A percentile compares a stretch with the other conserved stretches of the same genome.
phyloP scores from a whole-genome alignment of 129 eudicot genomes.

The Tagetes erecta region DNA sequence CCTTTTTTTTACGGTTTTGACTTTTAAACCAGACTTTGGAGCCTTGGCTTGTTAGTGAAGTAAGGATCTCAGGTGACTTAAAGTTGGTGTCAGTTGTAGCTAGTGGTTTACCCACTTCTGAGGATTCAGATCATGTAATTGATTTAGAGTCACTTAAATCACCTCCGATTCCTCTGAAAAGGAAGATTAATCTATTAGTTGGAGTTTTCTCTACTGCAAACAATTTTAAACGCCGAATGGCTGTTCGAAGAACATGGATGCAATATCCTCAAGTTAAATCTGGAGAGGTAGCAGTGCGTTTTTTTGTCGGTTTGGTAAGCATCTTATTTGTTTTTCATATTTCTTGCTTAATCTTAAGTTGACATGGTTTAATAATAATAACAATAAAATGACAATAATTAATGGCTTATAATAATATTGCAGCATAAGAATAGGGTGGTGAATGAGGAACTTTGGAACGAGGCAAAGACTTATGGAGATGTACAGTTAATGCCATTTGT shows the following conservation, averaged over 20 bases:
- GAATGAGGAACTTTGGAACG: slow-evolving; percentile 96
- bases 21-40: slow-evolving; percentile 65
- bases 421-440: slow-evolving; percentile 92
- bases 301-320: slow-evolving; percentile 97
- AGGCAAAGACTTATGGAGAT: slow-evolving; percentile 81
- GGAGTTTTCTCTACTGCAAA: slow-evolving; percentile 96
- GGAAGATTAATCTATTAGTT: slow-evolving; percentile 61
- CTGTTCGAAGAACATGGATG: slow-evolving; percentile 97
- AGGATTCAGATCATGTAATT: slow-evolving; percentile 72
- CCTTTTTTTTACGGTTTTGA: background rate
- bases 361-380: background rate
- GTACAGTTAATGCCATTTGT: slow-evolving; percentile 94
- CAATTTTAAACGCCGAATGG: slow-evolving; percentile 93
- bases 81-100: slow-evolving; percentile 81
- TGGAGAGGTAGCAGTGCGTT: slow-evolving; percentile 86
- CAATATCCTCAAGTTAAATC: slow-evolving; percentile 80
- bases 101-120: slow-evolving; percentile 94
- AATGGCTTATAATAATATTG: slow-evolving; percentile 11
- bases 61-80: slow-evolving; percentile 85
- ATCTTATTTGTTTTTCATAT: background rate
- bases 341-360: background rate
- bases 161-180: slow-evolving; percentile 57
- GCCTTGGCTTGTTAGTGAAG: slow-evolving; percentile 95
- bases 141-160: slow-evolving; percentile 86
- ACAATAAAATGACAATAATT: too few species aligned